Conservation (phyloP, 2,329 filamentous ascomycete genomes). For the Geosmithia morbida region DNA sequence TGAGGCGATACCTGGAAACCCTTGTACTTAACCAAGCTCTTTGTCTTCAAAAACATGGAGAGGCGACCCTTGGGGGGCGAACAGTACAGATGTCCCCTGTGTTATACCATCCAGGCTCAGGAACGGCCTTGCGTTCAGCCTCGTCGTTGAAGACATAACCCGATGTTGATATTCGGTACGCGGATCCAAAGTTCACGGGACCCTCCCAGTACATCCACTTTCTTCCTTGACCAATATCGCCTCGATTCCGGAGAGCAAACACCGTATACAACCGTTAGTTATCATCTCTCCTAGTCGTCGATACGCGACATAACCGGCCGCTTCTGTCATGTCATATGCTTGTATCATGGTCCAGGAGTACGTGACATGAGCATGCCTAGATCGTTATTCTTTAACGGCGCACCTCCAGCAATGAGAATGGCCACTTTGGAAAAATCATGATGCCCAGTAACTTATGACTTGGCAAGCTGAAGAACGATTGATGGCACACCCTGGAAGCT, state of each 20-base stretch:
- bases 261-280: slow-evolving; percentile 18
- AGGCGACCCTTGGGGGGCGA: slow-evolving; percentile 14
- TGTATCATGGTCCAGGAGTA: slow-evolving; percentile 24
- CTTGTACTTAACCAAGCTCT: slow-evolving; percentile 27
- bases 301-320: slow-evolving; percentile 25
- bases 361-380: slow-evolving; percentile 13
- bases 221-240: slow-evolving; percentile 21
- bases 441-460: slow-evolving; percentile 16
- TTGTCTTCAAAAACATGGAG: slow-evolving; percentile 21
- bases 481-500: slow-evolving; percentile 23
- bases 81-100: slow-evolving; percentile 28
- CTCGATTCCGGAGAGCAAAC: slow-evolving; percentile 21
- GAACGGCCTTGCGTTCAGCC: slow-evolving; percentile 20
- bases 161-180: slow-evolving; percentile 25
- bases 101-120: slow-evolving; percentile 23
- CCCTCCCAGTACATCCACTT: slow-evolving; percentile 18
- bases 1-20: slow-evolving; percentile 23
- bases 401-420: slow-evolving; percentile 21
- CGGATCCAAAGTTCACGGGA: slow-evolving; percentile 27
- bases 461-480: slow-evolving; percentile 20
- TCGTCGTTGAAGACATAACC: slow-evolving; percentile 25
- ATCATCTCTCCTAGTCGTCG: slow-evolving; percentile 16
- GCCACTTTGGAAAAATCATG: slow-evolving; percentile 21
- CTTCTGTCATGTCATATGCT: slow-evolving; percentile 30
- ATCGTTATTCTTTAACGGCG: slow-evolving; percentile 18